Percentiles rank a stretch among this genome's conserved stretches.
These are phyloP conservation scores for Trichoderma oligosporum DNA, from an alignment of 2,329 filamentous ascomycete species.

Conservation along the genomic window DNA sequence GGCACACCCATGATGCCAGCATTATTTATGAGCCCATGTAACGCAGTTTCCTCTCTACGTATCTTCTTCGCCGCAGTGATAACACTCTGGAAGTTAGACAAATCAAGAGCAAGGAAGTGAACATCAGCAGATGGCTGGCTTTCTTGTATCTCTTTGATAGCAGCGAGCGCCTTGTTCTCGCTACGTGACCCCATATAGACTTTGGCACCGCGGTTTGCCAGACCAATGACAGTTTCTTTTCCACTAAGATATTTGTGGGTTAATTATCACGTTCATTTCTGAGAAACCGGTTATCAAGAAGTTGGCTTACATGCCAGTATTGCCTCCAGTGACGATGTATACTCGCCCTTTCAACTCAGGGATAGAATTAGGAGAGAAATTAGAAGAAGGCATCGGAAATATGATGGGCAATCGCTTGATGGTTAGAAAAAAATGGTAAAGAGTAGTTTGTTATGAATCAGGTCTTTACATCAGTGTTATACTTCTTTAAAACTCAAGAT, in stretches of 20 bases:
- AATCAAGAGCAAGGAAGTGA: slow-evolving; percentile 36
- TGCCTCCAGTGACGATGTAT: slow-evolving; percentile 44
- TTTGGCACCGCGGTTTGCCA: slow-evolving; percentile 37
- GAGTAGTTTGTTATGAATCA: background rate
- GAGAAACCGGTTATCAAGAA: too few species aligned
- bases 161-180: slow-evolving; percentile 30
- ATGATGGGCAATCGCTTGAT: background rate
- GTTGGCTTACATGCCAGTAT: slow-evolving; percentile 42
- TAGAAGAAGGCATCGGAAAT: slow-evolving; percentile 20
- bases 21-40: slow-evolving; percentile 40
- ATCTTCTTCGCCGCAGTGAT: slow-evolving; percentile 34
- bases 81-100: slow-evolving; percentile 34
- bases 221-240: slow-evolving; percentile 34
- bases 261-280: background rate
- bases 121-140: slow-evolving; percentile 31
- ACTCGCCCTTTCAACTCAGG: slow-evolving; percentile 42
- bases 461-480: too few species aligned
- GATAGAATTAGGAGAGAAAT: slow-evolving; percentile 40
- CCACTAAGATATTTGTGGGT: slow-evolving; percentile 25
- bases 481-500: too few species aligned
- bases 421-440: background rate
- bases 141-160: slow-evolving; percentile 34
- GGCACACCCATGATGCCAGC: slow-evolving; percentile 39
- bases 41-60: slow-evolving; percentile 26
- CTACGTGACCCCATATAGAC: slow-evolving; percentile 42